Conservation (phyloP, 1,284 basidiomycete genomes). For the Malassezia cuniculi region DNA sequence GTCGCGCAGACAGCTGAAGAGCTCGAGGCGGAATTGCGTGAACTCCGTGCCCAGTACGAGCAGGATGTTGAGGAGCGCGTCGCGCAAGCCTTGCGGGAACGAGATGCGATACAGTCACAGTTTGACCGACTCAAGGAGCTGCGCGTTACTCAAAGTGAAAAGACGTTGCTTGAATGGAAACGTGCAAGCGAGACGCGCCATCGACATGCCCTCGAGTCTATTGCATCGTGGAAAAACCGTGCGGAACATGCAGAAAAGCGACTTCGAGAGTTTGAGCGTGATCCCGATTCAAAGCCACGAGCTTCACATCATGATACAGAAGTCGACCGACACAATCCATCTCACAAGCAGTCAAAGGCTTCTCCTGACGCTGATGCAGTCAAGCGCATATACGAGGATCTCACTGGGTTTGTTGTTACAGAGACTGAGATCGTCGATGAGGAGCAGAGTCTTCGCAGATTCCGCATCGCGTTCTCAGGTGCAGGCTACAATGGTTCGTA, state of each 20-base stretch:
- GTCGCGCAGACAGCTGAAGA: constrained; percentile 4
- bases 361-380: constrained; percentile 26
- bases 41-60: constrained; percentile 11
- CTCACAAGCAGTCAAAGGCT: too few species aligned
- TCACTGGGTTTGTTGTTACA: constrained; percentile 35
- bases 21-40: constrained; percentile 5
- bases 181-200: constrained; percentile 27
- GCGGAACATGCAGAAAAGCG: constrained; percentile 15
- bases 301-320: background rate
- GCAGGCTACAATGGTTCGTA: constrained; percentile 29
- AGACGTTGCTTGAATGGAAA: constrained; percentile 26
- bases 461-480: constrained; percentile 30
- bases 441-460: constrained; percentile 13
- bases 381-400: constrained; percentile 40
- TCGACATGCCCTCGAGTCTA: constrained; percentile 12
- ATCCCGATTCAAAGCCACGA: constrained; percentile 1
- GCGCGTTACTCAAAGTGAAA: constrained; percentile 25
- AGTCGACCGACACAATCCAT: background rate
- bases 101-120: constrained; percentile 33
- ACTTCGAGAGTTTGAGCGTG: constrained; percentile 5
- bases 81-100: constrained; percentile 14
- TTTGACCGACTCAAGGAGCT: constrained; percentile 36
- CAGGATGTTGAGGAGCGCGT: constrained; percentile 11
- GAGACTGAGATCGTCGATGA: constrained; percentile 20
- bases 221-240: constrained; percentile 11